phyloP scores from a whole-genome alignment of 306 rosid species.

The Sechiopsis laciniata region DNA sequence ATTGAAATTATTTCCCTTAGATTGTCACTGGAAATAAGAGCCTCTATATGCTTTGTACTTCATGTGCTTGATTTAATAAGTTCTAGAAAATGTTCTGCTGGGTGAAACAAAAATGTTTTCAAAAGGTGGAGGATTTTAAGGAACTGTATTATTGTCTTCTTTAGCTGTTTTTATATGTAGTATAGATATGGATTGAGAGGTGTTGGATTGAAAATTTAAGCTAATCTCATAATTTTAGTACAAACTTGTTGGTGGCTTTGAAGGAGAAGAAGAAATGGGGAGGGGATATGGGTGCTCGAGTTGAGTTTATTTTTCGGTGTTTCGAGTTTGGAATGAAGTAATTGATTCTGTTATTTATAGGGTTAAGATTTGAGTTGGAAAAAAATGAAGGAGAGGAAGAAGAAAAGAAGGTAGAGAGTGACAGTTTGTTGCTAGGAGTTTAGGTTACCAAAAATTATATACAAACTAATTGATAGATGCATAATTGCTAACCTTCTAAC shows the following conservation, averaged over 20 bases:
- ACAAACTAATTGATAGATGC: not conserved
- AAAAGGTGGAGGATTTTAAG: not conserved
- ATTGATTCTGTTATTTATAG: not conserved
- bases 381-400: not conserved
- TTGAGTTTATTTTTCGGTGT: not conserved
- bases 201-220: not conserved
- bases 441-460: not conserved
- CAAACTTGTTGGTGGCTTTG: not conserved
- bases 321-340: not conserved
- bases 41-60: not conserved
- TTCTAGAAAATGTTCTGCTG: not conserved
- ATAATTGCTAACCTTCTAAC: not conserved
- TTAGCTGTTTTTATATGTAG: not conserved
- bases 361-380: not conserved
- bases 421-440: not conserved
- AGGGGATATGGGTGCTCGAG: not conserved
- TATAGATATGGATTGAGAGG: not conserved
- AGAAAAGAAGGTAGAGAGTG: not conserved
- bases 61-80: not conserved
- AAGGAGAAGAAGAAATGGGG: not conserved
- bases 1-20: too few species aligned
- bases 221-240: not conserved
- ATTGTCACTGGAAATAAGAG: too few species aligned
- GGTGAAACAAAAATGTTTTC: not conserved
- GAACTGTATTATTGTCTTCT: not conserved